Base-by-base conservation (phyloP, 2,329 filamentous ascomycete species). In the Curvularia sp. region DNA sequence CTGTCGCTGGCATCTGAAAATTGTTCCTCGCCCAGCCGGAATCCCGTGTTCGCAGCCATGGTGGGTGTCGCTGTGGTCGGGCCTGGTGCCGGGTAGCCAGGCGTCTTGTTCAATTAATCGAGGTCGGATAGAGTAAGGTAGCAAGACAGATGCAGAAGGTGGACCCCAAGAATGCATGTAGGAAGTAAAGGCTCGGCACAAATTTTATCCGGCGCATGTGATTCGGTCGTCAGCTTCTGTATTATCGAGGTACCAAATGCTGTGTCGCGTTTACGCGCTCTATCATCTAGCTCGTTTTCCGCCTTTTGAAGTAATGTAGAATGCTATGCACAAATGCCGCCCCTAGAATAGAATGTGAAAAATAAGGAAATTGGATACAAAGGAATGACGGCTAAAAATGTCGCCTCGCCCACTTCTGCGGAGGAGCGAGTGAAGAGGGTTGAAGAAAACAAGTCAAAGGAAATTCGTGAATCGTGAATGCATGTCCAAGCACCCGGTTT, bases 391-490 rank as follows among this genome's bases (percentile, higher is more conserved):
- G 50, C 39, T 49, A 51, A 50, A 55, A 53, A 52, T 57, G 35
- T 22, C n/a, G 28, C 15, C 26, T n/a, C 44, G 22, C 24, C 49
- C 50, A 55, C 35, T 38, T 38, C 13, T 4, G 52, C 33, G 58
- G 58, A 47, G 43, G 53, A 49, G 22, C 54, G 41, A 51, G 57
- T 53, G 52, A 63, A 59, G 49, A 64, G 57, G 35, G 12, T 30
- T 20, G 50, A 54, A 62, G 53, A 43, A 30, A 57, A 49, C 49
- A 53, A 43, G 62, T 59, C 53, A 75, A 75, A 74, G 58, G 66
- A 72, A 64, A 74, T 68, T 75, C 72, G 69, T 75, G 18, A 71
- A 58, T 74, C 72, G 55, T 74, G 58, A 70, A 67, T 70, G 69
- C 70, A 60, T 63, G 62, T 61, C 62, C 62, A 60, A 57, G 66